phyloP scores from a whole-genome alignment of 129 eudicot species.

The Artemisia tridentata region DNA sequence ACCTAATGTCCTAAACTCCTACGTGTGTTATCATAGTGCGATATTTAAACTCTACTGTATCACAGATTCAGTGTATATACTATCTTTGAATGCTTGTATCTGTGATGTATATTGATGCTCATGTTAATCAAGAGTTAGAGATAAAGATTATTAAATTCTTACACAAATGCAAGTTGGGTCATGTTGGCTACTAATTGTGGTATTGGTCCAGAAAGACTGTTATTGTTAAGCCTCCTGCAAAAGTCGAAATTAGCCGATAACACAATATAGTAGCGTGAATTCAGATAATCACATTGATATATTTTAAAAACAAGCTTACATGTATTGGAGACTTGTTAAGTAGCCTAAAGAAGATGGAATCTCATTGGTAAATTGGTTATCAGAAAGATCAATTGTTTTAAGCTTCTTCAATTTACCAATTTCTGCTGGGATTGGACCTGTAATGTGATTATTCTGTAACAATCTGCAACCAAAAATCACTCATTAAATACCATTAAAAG shows the following conservation, averaged over 20 bases:
- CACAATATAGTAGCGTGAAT: conserved; percentile 5
- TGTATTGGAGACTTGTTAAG: conserved; percentile 66
- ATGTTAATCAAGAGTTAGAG: conserved; percentile 11
- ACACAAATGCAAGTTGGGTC: conserved; percentile 75
- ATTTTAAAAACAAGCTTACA: conserved; percentile 44
- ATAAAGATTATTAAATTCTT: conserved; percentile 27
- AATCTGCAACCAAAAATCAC: conserved; percentile 47
- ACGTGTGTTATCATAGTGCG: not conserved
- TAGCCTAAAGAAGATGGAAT: conserved; percentile 66
- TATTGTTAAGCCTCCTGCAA: conserved; percentile 83
- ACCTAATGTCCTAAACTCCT: conserved; percentile 5
- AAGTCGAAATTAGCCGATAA: conserved; percentile 6
- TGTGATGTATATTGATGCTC: conserved; percentile 4
- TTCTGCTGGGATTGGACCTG: conserved; percentile 75
- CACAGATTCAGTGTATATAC: not conserved
- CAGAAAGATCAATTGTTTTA: conserved; percentile 88
- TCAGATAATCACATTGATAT: not conserved
- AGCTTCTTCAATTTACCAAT: conserved; percentile 68
- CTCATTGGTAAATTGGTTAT: conserved; percentile 59
- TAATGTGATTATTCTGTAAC: conserved; percentile 73
- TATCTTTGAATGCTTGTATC: not conserved
- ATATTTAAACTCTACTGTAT: not conserved
- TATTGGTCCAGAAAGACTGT: conserved; percentile 66
- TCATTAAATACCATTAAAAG: conserved; percentile 6
- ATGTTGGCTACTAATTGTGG: conserved; percentile 63